Percentiles rank a stretch among this genome's conserved stretches.
phyloP scores from a whole-genome alignment of 176 grass and related monocot species.

The Chloris gayana region DNA sequence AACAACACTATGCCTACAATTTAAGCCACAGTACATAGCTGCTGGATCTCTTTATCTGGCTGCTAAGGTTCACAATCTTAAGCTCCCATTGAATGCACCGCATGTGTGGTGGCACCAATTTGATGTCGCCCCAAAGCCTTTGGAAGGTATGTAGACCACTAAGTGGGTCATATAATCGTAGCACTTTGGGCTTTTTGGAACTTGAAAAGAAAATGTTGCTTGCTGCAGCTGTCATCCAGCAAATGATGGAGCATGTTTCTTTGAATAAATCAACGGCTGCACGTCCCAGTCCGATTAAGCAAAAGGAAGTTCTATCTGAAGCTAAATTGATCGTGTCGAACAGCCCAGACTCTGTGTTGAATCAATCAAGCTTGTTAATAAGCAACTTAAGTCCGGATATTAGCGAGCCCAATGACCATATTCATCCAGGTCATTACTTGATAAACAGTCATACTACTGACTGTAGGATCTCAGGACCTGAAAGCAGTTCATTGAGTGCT shows the following conservation, averaged over 20 bases:
- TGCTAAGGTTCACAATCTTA: constrained; percentile 67
- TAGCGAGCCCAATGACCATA: constrained; percentile 21
- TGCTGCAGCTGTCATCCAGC: constrained; percentile 58
- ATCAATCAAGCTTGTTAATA: constrained; percentile 37
- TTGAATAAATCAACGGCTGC: constrained; percentile 35
- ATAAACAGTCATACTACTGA: constrained; percentile 20
- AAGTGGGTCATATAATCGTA: constrained; percentile 5
- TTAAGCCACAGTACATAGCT: constrained; percentile 80
- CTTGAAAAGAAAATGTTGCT: constrained; percentile 34
- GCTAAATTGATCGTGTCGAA: constrained; percentile 36
- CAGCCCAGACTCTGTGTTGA: constrained; percentile 55
- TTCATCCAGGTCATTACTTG: constrained; percentile 41
- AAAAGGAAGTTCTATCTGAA: constrained; percentile 25
- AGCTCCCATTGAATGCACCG: constrained; percentile 58
- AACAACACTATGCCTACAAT: constrained; percentile 72
- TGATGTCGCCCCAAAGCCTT: constrained; percentile 67
- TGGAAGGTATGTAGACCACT: constrained; percentile 64
- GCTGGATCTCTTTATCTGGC: constrained; percentile 68
- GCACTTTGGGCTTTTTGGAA: constrained; percentile 19
- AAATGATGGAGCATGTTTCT: constrained; percentile 60
- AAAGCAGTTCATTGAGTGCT: not conserved
- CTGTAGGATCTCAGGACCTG: not conserved
- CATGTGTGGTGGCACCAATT: constrained; percentile 86
- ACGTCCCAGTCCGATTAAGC: constrained; percentile 31
- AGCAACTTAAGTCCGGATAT: constrained; percentile 41